phyloP scores from a whole-genome alignment of 768 basidiomycete species.

The Lentinula sp. region DNA sequence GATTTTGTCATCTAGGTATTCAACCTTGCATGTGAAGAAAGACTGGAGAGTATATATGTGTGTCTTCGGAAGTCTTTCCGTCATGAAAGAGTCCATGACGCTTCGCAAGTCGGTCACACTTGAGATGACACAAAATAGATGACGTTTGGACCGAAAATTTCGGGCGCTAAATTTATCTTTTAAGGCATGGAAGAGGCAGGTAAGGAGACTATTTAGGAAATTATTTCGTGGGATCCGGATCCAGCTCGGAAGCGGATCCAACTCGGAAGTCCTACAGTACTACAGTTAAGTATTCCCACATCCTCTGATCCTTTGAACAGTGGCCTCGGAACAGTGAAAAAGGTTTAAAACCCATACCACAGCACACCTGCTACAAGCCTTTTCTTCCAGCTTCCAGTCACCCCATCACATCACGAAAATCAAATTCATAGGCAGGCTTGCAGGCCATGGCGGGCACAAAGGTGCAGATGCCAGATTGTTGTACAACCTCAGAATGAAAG shows the following conservation, averaged over 20 bases:
- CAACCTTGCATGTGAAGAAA: not conserved
- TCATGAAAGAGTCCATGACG: not conserved
- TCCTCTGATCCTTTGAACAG: too few relatives aligned
- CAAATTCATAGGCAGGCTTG: too few relatives aligned
- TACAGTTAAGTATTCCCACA: too few relatives aligned
- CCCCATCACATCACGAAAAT: too few relatives aligned
- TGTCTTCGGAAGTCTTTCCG: not conserved
- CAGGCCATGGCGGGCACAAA: too few relatives aligned
- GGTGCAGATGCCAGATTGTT: too few relatives aligned
- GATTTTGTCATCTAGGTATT: not conserved
- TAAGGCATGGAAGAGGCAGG: too few relatives aligned
- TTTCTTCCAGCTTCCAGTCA: too few relatives aligned
- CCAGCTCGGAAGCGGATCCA: not conserved
- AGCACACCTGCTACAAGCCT: too few relatives aligned
- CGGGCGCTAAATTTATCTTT: not conserved
- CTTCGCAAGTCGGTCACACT: not conserved
- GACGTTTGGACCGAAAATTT: not conserved
- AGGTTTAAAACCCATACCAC: too few relatives aligned
- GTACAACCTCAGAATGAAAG: too few relatives aligned
- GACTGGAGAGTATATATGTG: not conserved
- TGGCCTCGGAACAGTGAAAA: too few relatives aligned
- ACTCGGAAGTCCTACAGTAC: not conserved
- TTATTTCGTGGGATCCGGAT: not conserved
- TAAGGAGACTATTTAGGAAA: not conserved
- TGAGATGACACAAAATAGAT: not conserved